phyloP scores from a whole-genome alignment of 306 rosid genomes.

The Cicer arietinum region DNA sequence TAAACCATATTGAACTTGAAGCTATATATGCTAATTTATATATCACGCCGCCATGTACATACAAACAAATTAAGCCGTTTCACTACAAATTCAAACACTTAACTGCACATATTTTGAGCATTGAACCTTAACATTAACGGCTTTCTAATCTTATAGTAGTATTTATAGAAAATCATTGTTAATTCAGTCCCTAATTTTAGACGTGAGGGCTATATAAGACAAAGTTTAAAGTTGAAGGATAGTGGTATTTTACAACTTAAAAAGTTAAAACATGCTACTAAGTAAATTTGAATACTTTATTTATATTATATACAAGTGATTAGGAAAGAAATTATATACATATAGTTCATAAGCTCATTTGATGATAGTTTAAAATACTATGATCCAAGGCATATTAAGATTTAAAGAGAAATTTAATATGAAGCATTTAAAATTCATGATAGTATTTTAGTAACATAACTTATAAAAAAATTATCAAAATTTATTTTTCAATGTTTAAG shows the following conservation, averaged over 20 bases:
- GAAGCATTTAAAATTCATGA: too few relatives aligned
- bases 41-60: slow-evolving; percentile 3
- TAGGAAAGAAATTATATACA: too few relatives aligned
- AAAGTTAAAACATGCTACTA: not conserved
- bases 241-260: not conserved
- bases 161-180: slow-evolving; percentile 1
- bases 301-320: not conserved
- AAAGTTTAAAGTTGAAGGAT: slow-evolving; percentile 29
- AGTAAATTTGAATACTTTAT: not conserved
- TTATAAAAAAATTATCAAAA: too few relatives aligned
- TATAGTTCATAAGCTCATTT: too few relatives aligned
- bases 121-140: slow-evolving; percentile 8
- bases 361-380: too few relatives aligned
- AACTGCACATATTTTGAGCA: slow-evolving; percentile 34
- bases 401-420: too few relatives aligned
- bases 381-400: too few relatives aligned
- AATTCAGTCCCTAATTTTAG: slow-evolving; percentile 23
- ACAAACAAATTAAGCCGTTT: slow-evolving; percentile 2
- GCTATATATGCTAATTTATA: not conserved
- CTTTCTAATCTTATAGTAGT: not conserved
- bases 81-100: slow-evolving; percentile 1
- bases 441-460: too few relatives aligned
- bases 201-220: slow-evolving; percentile 18
- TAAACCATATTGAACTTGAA: slow-evolving; percentile 19
- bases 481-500: too few relatives aligned